These are phyloP conservation scores for Macrophomina phaseolina DNA, from an alignment of 2,329 filamentous ascomycete genomes.

Conservation along the genomic window DNA sequence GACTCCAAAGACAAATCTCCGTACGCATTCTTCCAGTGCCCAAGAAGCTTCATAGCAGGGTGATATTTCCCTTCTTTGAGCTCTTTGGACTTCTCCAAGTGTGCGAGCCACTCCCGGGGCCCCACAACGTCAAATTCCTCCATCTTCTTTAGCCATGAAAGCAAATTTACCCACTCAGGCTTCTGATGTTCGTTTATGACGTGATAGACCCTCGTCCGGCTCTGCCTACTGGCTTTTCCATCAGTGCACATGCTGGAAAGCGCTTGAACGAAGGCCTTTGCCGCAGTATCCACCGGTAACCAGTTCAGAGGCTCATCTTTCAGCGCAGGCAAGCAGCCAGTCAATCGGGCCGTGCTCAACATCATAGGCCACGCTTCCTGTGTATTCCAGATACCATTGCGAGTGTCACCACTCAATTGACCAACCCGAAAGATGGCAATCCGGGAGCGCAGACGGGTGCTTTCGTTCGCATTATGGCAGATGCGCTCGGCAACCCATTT, in stretches of 20 bases:
- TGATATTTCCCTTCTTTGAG: conserved; percentile 37
- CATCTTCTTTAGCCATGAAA: conserved; percentile 51
- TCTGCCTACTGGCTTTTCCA: conserved; percentile 15
- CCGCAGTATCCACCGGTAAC: conserved; percentile 48
- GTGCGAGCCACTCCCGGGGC: conserved; percentile 50
- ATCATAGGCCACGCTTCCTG: conserved; percentile 45
- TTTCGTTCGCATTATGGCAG: conserved; percentile 49
- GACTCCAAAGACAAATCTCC: not conserved
- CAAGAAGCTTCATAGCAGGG: conserved; percentile 55
- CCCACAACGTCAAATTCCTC: conserved; percentile 49
- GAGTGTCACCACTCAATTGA: conserved; percentile 47
- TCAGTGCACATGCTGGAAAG: conserved; percentile 22
- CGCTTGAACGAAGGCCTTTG: conserved; percentile 48
- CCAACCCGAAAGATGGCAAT: conserved; percentile 48
- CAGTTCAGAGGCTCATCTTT: conserved; percentile 38
- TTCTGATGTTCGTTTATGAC: conserved; percentile 54
- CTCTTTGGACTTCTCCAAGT: conserved; percentile 40
- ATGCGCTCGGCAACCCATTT: conserved; percentile 63
- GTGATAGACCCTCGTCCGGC: conserved; percentile 50
- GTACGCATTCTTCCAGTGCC: conserved; percentile 53
- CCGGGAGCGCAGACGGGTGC: conserved; percentile 34
- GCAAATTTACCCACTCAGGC: conserved; percentile 54
- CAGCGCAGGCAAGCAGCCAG: conserved; percentile 40
- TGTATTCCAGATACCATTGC: conserved; percentile 38
- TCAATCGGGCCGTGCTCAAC: conserved; percentile 39